Evolutionary conservation across 257 asterid genomes (phyloP), one percentile per base, ranked within the genome.

Genomic region (Solanum medicagineum): DNA sequence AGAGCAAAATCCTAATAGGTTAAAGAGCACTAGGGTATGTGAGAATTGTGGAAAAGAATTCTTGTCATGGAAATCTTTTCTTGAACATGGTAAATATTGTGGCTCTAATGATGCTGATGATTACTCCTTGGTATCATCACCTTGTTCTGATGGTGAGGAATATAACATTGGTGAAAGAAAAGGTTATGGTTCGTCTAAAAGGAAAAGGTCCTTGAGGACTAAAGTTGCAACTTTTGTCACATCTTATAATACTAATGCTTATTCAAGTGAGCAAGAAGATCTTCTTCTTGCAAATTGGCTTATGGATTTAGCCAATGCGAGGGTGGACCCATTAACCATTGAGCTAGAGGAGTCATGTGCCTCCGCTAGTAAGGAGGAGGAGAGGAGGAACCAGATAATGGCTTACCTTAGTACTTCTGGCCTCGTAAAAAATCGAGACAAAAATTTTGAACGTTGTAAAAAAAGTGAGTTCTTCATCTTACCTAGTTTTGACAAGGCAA

Each of bases 31-130:
- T 59, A 77, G 93, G 73, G 88, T 85, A 60, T 96, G 99, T 81
- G 97, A 96, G 90, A 91, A 95, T 89, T 95, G 99, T 62, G 99
- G 98, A 2, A 91, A 96, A 87, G 99, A 95, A 86, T 95, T 96
- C 83, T 68, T 88, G 40, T 95, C 98, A 0, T 95, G 99, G 99
- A 96, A 96, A 87, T 94, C 96, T 0, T 95, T 96, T 49, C 97
- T 96, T 60, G 99, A 94, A 87, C 98, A 96, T n/a, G 97, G 97
- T 1, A 95, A 96, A 87, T 95, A 69, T 69, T 69, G 99, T 73
- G 88, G 87, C 91, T 94, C 91, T 1, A 96, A 90, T 17, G 98
- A 95, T 26, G 95, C 90, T 0, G 98, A 94, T 17, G 97, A 90
- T 0, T 97, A 92, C 85, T 96, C 97, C 17, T 90, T 90, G 42